A percentile compares a stretch with the other conserved stretches of the same genome.
These are phyloP conservation scores for Pontederia paniculata DNA, from an alignment of 176 grass and related monocot species.

Conservation along the genomic window DNA sequence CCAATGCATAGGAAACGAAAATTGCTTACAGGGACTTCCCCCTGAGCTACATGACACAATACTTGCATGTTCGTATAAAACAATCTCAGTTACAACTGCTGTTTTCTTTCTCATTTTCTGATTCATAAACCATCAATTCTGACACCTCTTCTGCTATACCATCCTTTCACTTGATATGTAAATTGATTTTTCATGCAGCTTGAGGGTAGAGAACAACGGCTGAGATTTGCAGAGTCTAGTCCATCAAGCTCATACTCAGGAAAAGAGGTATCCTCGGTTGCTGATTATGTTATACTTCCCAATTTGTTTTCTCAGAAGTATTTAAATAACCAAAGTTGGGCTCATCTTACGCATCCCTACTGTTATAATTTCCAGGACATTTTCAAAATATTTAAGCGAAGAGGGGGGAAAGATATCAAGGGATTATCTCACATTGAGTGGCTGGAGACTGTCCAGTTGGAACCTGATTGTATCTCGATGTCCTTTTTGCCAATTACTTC, in stretches of 20 bases:
- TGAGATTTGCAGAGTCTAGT: conserved; percentile 59
- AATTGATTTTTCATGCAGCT: conserved; percentile 23
- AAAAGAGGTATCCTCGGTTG: conserved; percentile 39
- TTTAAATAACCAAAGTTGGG: background rate
- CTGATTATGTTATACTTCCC: background rate
- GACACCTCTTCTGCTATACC: too few relatives aligned
- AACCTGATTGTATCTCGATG: conserved; percentile 90
- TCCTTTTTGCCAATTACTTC: conserved; percentile 97
- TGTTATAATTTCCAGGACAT: conserved; percentile 44
- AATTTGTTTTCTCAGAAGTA: background rate
- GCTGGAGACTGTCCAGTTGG: conserved; percentile 60
- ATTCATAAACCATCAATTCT: too few relatives aligned
- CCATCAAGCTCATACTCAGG: conserved; percentile 51
- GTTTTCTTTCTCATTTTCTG: too few relatives aligned
- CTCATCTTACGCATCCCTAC: conserved; percentile 15
- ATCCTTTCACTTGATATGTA: background rate
- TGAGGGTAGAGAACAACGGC: conserved; percentile 57
- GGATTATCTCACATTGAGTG: conserved; percentile 63
- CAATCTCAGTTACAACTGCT: too few relatives aligned
- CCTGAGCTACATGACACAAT: too few relatives aligned
- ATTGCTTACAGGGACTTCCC: too few relatives aligned
- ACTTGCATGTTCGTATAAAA: too few relatives aligned
- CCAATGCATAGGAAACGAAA: too few relatives aligned
- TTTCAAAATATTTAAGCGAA: conserved; percentile 56
- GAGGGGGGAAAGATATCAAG: conserved; percentile 80